These are phyloP conservation scores for Aphanocladium album DNA, from an alignment of 2,329 filamentous ascomycete genomes.

Conservation along the genomic window DNA sequence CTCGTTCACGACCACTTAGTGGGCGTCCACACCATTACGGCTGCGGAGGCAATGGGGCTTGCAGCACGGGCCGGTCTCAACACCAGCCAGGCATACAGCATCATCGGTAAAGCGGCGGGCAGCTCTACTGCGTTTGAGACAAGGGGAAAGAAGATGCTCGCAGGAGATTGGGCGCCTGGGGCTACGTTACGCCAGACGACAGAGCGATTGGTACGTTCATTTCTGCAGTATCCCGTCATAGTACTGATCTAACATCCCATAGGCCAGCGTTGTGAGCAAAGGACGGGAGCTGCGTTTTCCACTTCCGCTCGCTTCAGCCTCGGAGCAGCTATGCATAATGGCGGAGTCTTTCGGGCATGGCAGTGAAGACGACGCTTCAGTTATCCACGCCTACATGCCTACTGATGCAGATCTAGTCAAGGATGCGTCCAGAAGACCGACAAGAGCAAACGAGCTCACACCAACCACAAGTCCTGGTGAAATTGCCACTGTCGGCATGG, in stretches of 20 bases:
- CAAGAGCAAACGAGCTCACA: conserved; percentile 13
- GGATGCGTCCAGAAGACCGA: conserved; percentile 13
- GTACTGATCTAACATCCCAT: not conserved
- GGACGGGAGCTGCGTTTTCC: conserved; percentile 29
- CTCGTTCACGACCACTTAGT: conserved; percentile 49
- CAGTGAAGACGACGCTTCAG: conserved; percentile 23
- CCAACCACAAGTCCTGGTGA: conserved; percentile 19
- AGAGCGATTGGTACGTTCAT: conserved; percentile 29
- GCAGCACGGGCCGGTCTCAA: conserved; percentile 44
- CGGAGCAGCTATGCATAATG: conserved; percentile 29
- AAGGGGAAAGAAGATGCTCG: conserved; percentile 47
- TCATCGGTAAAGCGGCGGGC: conserved; percentile 25
- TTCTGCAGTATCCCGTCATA: not conserved
- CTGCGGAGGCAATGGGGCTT: conserved; percentile 48
- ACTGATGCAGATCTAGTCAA: conserved; percentile 15
- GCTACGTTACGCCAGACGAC: conserved; percentile 32
- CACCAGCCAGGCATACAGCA: conserved; percentile 26
- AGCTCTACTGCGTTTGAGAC: conserved; percentile 53
- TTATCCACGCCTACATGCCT: conserved; percentile 24
- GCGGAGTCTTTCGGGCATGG: conserved; percentile 24
- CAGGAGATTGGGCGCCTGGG: conserved; percentile 39
- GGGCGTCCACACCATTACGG: conserved; percentile 46
- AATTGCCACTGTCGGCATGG: conserved; percentile 29
- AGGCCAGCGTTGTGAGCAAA: conserved; percentile 21
- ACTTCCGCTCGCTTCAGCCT: conserved; percentile 28